phyloP scores from a whole-genome alignment of 768 basidiomycete species.

The Lactifluus rugatus region DNA sequence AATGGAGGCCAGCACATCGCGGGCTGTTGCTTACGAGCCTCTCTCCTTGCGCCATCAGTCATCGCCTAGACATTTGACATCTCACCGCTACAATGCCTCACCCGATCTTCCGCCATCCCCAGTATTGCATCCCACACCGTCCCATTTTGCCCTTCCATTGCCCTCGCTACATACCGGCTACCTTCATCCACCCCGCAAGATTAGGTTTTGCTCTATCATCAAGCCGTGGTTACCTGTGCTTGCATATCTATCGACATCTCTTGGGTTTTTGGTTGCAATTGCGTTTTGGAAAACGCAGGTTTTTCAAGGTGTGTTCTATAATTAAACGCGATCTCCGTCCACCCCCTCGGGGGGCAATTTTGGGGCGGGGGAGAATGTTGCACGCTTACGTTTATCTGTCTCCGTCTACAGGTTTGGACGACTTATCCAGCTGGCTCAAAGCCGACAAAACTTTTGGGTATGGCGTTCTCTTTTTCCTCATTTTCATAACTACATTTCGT shows the following conservation, averaged over 20 bases:
- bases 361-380: background rate
- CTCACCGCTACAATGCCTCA: background rate
- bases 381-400: constrained; percentile 16
- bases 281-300: constrained; percentile 76
- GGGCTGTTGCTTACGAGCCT: background rate
- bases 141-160: constrained; percentile 15
- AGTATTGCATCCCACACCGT: background rate
- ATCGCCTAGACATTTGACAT: constrained; percentile 7
- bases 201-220: constrained; percentile 35
- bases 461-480: constrained; percentile 68
- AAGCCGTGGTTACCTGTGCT: constrained; percentile 72
- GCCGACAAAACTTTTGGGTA: constrained; percentile 65
- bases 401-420: constrained; percentile 56
- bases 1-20: background rate
- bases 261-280: constrained; percentile 72
- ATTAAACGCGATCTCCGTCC: constrained; percentile 13
- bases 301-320: constrained; percentile 55
- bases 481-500: constrained; percentile 85
- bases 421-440: constrained; percentile 69
- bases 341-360: background rate
- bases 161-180: constrained; percentile 18
- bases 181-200: constrained; percentile 17
- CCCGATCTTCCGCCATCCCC: constrained; percentile 1
- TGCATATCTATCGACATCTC: constrained; percentile 64
- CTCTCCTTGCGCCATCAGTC: constrained; percentile 4